Percentiles rank a stretch among this genome's conserved stretches.
Evolutionary conservation across 1,139 yeast species (phyloP).

Genomic region (Torulaspora pretoriensis): DNA sequence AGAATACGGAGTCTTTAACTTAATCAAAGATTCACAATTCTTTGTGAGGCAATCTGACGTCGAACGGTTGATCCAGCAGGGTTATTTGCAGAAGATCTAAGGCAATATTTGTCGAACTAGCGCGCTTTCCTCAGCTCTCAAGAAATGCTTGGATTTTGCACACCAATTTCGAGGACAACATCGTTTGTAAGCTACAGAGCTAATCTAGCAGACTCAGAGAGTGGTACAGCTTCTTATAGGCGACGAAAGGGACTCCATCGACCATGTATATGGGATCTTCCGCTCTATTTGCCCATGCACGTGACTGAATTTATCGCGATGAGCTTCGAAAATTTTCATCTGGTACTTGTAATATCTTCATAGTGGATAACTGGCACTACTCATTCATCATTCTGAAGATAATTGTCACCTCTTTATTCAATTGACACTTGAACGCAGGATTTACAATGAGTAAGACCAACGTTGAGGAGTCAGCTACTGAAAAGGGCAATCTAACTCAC

Average conservation of each 20-base stretch:
- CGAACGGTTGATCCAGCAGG: conserved; percentile 89
- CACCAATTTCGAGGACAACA: neutral
- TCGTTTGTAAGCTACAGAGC: neutral
- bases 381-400: neutral
- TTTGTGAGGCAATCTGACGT: conserved; percentile 93
- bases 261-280: neutral
- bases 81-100: conserved; percentile 73
- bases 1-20: conserved; percentile 91
- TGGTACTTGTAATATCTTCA: neutral
- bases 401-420: neutral
- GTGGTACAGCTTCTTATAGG: neutral
- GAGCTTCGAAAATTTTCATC: conserved; percentile 1
- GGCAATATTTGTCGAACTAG: neutral
- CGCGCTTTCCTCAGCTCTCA: too few species aligned
- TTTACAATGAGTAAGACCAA: conserved; percentile 8
- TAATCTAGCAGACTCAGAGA: neutral
- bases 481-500: conserved; percentile 48
- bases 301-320: neutral
- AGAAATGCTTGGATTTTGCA: too few species aligned
- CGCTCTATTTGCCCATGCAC: neutral
- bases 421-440: neutral
- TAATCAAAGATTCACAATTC: conserved; percentile 93
- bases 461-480: conserved; percentile 38
- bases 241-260: neutral
- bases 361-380: neutral